A percentile compares a stretch with the other conserved stretches of the same genome.
Conservation (phyloP, 2,329 filamentous ascomycete genomes). For the Aspergillus sp. region DNA sequence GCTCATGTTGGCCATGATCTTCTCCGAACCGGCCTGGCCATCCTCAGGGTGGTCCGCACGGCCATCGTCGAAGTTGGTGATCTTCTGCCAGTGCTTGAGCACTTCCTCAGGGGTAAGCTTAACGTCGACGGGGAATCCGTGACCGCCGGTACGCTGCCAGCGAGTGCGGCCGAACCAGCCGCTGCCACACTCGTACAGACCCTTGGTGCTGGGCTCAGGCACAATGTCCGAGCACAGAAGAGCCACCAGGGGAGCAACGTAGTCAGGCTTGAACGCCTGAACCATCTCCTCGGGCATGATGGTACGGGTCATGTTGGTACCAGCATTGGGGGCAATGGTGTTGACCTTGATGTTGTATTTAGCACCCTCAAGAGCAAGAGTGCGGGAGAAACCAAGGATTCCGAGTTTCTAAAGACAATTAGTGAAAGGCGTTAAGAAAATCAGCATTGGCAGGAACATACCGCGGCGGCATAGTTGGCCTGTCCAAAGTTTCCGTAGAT, state of each 20-base stretch:
- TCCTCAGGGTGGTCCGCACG: constrained; percentile 84
- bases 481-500: constrained; percentile 99
- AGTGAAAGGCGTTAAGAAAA: constrained; percentile 4
- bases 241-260: constrained; percentile 90
- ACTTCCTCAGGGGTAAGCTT: constrained; percentile 83
- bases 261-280: constrained; percentile 98
- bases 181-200: constrained; percentile 90
- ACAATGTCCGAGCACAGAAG: constrained; percentile 85
- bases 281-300: constrained; percentile 97
- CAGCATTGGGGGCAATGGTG: constrained; percentile 96
- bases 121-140: constrained; percentile 87
- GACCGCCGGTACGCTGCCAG: constrained; percentile 89
- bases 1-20: constrained; percentile 80
- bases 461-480: constrained; percentile 91
- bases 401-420: constrained; percentile 67
- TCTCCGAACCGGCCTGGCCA: constrained; percentile 73
- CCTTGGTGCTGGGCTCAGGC: constrained; percentile 78
- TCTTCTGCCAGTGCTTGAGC: constrained; percentile 71
- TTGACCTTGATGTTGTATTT: constrained; percentile 99
- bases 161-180: constrained; percentile 90
- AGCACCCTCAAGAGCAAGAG: constrained; percentile 85
- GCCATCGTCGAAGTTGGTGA: constrained; percentile 84
- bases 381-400: constrained; percentile 93
- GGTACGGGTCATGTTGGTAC: constrained; percentile 90
- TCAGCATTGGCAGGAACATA: constrained; percentile 51